These are phyloP conservation scores for Celoporthe dispersa DNA, from an alignment of 2,329 filamentous ascomycete genomes.

Conservation along the genomic window DNA sequence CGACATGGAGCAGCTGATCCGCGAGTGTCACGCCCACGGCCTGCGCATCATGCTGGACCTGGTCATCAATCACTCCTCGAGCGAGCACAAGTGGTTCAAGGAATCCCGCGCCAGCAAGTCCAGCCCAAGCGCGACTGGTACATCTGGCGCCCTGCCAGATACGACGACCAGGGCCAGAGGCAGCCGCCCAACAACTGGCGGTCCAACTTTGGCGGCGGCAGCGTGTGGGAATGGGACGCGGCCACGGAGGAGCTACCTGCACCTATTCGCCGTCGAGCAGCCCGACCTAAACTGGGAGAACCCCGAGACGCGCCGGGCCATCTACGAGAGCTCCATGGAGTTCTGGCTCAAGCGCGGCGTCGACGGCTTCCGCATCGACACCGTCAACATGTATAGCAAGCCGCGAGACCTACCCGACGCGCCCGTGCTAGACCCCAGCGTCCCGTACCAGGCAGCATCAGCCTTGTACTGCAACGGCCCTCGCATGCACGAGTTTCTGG, in stretches of 20 bases:
- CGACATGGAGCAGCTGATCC: conserved; percentile 68
- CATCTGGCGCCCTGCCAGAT: conserved; percentile 62
- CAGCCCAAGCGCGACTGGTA: conserved; percentile 65
- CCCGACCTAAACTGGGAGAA: conserved; percentile 83
- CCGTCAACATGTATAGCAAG: conserved; percentile 29
- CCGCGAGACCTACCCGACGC: conserved; percentile 23
- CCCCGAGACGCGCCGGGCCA: conserved; percentile 63
- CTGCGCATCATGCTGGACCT: conserved; percentile 76
- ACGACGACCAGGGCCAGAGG: conserved; percentile 56
- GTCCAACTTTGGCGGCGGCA: conserved; percentile 39
- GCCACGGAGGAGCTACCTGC: conserved; percentile 60
- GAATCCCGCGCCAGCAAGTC: conserved; percentile 56
- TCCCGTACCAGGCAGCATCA: conserved; percentile 23
- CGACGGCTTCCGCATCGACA: conserved; percentile 64
- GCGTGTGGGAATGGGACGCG: conserved; percentile 56
- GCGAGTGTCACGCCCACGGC: conserved; percentile 61
- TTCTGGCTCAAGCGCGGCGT: conserved; percentile 76
- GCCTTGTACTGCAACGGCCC: conserved; percentile 25
- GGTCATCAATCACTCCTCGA: conserved; percentile 72
- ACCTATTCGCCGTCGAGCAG: conserved; percentile 71
- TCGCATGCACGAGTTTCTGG: conserved; percentile 28
- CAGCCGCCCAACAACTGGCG: conserved; percentile 66
- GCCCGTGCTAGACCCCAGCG: conserved; percentile 16
- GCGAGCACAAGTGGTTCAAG: conserved; percentile 62
- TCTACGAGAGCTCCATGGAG: conserved; percentile 66